Evolutionary conservation across 2,329 filamentous ascomycete genomes (phyloP).

Genomic region (Byssochlamys sp.): DNA sequence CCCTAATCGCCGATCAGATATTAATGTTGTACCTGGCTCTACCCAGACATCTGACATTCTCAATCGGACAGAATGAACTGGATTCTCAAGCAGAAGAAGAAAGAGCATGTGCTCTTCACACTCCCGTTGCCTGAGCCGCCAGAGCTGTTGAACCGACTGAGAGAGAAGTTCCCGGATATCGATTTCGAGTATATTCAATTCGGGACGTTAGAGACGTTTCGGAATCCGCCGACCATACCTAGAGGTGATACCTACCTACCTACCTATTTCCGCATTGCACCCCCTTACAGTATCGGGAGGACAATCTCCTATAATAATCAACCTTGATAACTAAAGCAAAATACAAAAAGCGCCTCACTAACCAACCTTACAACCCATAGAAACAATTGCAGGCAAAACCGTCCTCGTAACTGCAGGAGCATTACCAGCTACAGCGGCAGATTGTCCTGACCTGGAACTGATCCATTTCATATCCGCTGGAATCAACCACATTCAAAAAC

Average conservation of each 20-base stretch:
- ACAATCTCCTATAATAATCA: background rate
- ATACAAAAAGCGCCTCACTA: background rate
- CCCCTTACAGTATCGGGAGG: no score
- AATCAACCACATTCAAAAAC: conserved; percentile 44
- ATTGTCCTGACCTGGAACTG: conserved; percentile 30
- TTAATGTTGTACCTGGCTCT: background rate
- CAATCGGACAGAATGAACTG: background rate
- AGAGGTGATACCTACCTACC: background rate
- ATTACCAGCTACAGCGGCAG: conserved; percentile 2
- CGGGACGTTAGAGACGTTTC: conserved; percentile 9
- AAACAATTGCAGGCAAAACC: conserved; percentile 1
- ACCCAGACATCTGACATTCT: background rate
- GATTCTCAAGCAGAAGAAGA: background rate
- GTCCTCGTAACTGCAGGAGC: background rate
- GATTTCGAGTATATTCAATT: conserved; percentile 33
- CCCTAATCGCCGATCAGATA: background rate
- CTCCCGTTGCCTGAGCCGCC: conserved; percentile 36
- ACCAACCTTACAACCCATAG: background rate
- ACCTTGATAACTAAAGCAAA: background rate
- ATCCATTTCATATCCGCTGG: conserved; percentile 52
- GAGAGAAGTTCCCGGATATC: conserved; percentile 36
- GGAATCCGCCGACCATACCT: conserved; percentile 2
- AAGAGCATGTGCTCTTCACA: conserved; percentile 35
- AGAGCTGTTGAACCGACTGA: conserved; percentile 28
- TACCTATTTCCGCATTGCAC: no score